Conservation (phyloP, 2,329 filamentous ascomycete genomes). For the Penicillium sp. region DNA sequence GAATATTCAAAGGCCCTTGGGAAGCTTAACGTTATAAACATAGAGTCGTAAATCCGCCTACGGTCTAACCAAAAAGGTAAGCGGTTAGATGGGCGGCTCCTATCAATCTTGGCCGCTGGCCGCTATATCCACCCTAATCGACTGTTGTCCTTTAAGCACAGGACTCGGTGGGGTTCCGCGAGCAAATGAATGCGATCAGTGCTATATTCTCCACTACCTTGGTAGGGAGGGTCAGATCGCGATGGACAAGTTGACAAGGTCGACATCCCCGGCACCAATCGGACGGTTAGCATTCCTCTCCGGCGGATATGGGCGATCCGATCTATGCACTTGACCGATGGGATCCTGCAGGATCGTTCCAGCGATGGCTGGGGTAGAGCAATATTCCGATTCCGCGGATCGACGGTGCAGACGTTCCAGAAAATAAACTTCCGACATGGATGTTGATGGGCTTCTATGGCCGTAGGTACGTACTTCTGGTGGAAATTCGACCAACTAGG, state of each 20-base stretch:
- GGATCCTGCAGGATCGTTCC: slow-evolving; percentile 6
- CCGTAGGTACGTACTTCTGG: neutral
- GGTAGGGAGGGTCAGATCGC: neutral
- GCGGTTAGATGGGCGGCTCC: too few relatives aligned
- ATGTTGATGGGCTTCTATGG: neutral
- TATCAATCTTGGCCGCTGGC: too few relatives aligned
- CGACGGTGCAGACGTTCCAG: slow-evolving; percentile 1
- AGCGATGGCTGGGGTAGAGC: neutral
- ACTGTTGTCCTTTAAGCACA: neutral
- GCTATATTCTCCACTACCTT: neutral
- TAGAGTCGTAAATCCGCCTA: too few relatives aligned
- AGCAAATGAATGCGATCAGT: slow-evolving; percentile 3
- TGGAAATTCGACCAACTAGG: neutral
- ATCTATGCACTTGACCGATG: neutral
- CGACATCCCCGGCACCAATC: slow-evolving; percentile 12
- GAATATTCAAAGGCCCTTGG: too few relatives aligned
- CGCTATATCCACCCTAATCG: too few relatives aligned
- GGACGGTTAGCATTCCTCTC: slow-evolving; percentile 16
- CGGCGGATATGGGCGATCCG: slow-evolving; percentile 3
- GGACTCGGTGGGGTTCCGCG: slow-evolving; percentile 3
- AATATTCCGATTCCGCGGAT: slow-evolving; percentile 8
- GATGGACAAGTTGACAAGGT: neutral
- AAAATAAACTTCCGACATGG: neutral
- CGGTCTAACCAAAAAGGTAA: too few relatives aligned
- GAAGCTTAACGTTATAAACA: too few relatives aligned